These are phyloP conservation scores for Panicum hallii DNA, from an alignment of 202 grass and related monocot genomes.

Conservation along the genomic window DNA sequence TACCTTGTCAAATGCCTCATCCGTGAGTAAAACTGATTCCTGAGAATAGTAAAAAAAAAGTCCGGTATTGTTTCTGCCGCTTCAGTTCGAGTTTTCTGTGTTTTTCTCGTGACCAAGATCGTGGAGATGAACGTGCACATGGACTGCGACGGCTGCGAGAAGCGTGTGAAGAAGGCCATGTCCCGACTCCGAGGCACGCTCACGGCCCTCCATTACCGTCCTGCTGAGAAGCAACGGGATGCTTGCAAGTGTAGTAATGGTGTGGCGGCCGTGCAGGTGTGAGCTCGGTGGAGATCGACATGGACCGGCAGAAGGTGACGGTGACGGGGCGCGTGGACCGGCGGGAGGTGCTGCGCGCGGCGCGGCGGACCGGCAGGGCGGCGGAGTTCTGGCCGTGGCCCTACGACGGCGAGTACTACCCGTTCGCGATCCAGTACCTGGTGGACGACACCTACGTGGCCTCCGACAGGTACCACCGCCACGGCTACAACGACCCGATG, in stretches of 20 bases:
- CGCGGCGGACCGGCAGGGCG: conserved; percentile 73
- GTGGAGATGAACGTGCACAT: conserved; percentile 95
- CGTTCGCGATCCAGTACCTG: conserved; percentile 79
- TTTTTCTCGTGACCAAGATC: conserved; percentile 45
- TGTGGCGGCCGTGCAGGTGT: conserved; percentile 49
- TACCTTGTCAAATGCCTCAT: conserved; percentile 57
- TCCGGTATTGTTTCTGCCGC: background rate
- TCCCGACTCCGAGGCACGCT: conserved; percentile 67
- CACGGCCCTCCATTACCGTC: background rate
- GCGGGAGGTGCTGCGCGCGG: conserved; percentile 72
- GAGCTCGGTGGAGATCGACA: conserved; percentile 77
- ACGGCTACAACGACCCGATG: conserved; percentile 71
- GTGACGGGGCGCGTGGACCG: conserved; percentile 75
- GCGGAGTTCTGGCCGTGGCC: conserved; percentile 91
- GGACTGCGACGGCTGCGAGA: conserved; percentile 87
- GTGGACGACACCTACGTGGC: conserved; percentile 65
- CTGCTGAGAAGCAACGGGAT: background rate
- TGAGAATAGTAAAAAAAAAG: background rate
- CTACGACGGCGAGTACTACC: conserved; percentile 77
- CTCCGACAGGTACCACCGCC: conserved; percentile 73
- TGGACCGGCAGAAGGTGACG: conserved; percentile 85
- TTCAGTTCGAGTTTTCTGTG: background rate
- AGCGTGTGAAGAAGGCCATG: conserved; percentile 71
- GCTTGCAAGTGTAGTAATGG: background rate
- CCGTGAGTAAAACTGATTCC: conserved; percentile 47